A percentile compares a stretch with the other conserved stretches of the same genome.
Evolutionary conservation across 1,139 yeast genomes (phyloP).

Genomic region (Groenewaldozyma sp.): DNA sequence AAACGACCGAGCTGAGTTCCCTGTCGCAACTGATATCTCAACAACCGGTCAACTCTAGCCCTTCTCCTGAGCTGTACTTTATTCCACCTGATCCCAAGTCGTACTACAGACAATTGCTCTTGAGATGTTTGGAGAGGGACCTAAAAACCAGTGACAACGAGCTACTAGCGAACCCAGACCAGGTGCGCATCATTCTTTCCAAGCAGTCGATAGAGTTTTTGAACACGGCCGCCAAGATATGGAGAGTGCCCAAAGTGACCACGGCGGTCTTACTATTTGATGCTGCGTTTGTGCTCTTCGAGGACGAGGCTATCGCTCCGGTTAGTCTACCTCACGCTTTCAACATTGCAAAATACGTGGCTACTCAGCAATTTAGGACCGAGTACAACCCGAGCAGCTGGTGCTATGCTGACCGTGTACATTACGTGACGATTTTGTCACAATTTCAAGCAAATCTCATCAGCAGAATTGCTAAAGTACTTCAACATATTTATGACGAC

Average conservation of each 20-base stretch:
- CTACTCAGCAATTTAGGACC: slow-evolving; percentile 28
- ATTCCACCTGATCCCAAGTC: slow-evolving; percentile 31
- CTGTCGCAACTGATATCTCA: slow-evolving; percentile 31
- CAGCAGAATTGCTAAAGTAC: slow-evolving; percentile 37
- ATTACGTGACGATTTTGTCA: slow-evolving; percentile 44
- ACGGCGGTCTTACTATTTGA: slow-evolving; percentile 44
- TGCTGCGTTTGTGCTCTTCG: slow-evolving; percentile 30
- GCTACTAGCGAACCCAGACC: slow-evolving; percentile 20
- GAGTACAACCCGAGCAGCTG: slow-evolving; percentile 38
- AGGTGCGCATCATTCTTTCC: slow-evolving; percentile 28
- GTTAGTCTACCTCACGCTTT: slow-evolving; percentile 36
- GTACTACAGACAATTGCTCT: slow-evolving; percentile 32
- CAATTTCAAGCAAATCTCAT: slow-evolving; percentile 43
- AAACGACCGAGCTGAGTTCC: slow-evolving; percentile 35
- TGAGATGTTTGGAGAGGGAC: slow-evolving; percentile 28
- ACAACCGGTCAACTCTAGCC: slow-evolving; percentile 4
- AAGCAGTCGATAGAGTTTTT: slow-evolving; percentile 39
- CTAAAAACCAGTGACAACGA: slow-evolving; percentile 21
- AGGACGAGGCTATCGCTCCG: slow-evolving; percentile 70
- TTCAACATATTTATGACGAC: slow-evolving; percentile 40
- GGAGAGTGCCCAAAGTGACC: slow-evolving; percentile 53
- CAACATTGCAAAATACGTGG: slow-evolving; percentile 37
- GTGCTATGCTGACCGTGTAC: slow-evolving; percentile 43
- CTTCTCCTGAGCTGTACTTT: slow-evolving; percentile 12
- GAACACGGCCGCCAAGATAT: slow-evolving; percentile 41